Percentiles rank a stretch among this genome's conserved stretches.
Evolutionary conservation across 177 flowering plant species (phyloP).

Genomic region (Tripterygium wilfordii): DNA sequence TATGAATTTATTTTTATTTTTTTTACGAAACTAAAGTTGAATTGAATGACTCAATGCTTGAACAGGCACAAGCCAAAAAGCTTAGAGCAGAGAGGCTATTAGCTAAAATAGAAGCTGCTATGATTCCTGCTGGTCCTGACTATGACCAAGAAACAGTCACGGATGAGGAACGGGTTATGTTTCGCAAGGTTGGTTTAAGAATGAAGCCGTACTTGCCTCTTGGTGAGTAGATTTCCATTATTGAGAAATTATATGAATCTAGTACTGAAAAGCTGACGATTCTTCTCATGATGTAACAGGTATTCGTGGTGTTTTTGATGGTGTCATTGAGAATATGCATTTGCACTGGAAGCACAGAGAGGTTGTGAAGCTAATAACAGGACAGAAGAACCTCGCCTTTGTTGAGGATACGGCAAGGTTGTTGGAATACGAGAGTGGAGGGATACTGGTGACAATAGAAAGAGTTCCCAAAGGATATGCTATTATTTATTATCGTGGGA

Average conservation of each 20-base stretch:
- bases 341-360: slow-evolving; percentile 98
- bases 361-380: slow-evolving; percentile 85
- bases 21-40: no score
- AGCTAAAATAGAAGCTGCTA: slow-evolving; percentile 72
- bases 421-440: slow-evolving; percentile 95
- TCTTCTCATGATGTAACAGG: slow-evolving; percentile 38
- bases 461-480: slow-evolving; percentile 89
- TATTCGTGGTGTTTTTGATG: slow-evolving; percentile 98
- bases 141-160: slow-evolving; percentile 91
- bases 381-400: slow-evolving; percentile 80
- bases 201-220: slow-evolving; percentile 94
- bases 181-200: slow-evolving; percentile 80
- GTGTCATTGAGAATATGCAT: slow-evolving; percentile 99
- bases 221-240: slow-evolving; percentile 41
- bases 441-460: slow-evolving; percentile 84
- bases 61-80: slow-evolving; percentile 86
- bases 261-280: slow-evolving; percentile 5
- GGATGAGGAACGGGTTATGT: slow-evolving; percentile 93
- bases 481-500: slow-evolving; percentile 91
- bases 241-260: not conserved
- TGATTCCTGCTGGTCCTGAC: slow-evolving; percentile 82
- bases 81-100: slow-evolving; percentile 76
- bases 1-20: no score
- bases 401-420: slow-evolving; percentile 93
- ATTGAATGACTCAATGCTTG: no score